Evolutionary conservation across 2,329 filamentous ascomycete genomes (phyloP).

Genomic region (Calonectria crousiana): DNA sequence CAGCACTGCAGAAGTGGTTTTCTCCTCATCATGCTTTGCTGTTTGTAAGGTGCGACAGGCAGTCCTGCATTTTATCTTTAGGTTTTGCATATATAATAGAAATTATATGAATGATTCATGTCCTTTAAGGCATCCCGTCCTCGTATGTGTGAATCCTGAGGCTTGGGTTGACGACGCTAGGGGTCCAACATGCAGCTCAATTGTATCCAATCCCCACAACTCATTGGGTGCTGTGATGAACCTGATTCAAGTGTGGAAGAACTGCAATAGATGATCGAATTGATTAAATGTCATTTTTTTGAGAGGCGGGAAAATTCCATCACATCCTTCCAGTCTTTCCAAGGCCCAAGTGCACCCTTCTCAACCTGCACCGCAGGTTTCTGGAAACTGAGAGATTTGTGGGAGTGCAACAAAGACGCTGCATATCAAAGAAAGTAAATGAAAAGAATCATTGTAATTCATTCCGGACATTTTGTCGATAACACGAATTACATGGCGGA

Average conservation of each 20-base stretch:
- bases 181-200: neutral
- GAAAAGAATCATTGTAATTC: neutral
- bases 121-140: neutral
- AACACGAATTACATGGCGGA: neutral
- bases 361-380: neutral
- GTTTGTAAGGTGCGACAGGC: neutral
- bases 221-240: neutral
- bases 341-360: neutral
- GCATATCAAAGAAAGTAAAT: neutral
- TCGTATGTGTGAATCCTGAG: neutral
- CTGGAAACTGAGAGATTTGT: neutral
- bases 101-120: neutral
- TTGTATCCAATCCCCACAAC: neutral
- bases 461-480: neutral
- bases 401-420: neutral
- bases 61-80: neutral
- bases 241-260: neutral
- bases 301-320: neutral
- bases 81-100: neutral
- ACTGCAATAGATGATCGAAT: rapidly evolving
- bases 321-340: neutral
- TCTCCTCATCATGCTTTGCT: neutral
- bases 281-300: neutral
- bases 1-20: neutral
- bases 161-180: neutral